Evolutionary conservation across 306 rosid species (phyloP).

Genomic region (Adenanthera pavonina): DNA sequence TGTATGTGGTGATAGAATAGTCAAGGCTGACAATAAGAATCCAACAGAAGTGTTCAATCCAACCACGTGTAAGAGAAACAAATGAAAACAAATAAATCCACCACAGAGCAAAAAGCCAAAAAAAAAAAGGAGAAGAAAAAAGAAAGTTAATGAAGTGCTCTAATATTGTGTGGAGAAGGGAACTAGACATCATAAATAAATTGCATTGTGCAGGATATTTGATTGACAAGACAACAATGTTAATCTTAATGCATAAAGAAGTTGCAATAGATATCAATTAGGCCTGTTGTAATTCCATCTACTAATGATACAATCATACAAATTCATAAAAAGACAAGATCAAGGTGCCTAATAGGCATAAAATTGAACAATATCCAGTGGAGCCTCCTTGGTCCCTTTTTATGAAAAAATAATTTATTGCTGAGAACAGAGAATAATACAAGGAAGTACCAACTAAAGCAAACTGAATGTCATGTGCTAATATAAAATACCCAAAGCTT

Average conservation of each 20-base stretch:
- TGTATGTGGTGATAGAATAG: constrained; percentile 25
- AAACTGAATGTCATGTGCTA: constrained; percentile 26
- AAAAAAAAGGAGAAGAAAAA: not conserved
- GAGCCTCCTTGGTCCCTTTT: not conserved
- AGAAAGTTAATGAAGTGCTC: not conserved
- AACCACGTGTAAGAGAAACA: constrained; percentile 25
- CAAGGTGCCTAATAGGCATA: not conserved
- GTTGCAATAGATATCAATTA: constrained; percentile 5
- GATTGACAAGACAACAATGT: constrained; percentile 1
- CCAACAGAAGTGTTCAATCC: constrained; percentile 32
- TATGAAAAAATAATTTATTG: not conserved
- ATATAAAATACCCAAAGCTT: not conserved
- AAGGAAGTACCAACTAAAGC: not conserved
- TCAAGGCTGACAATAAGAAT: constrained; percentile 23
- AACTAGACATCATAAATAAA: not conserved
- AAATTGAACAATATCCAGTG: not conserved
- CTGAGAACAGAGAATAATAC: not conserved
- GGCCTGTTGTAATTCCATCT: constrained; percentile 8
- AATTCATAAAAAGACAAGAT: constrained; percentile 22
- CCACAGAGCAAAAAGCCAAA: not conserved
- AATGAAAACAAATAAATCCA: constrained; percentile 1
- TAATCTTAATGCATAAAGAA: constrained; percentile 12
- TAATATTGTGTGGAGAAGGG: constrained; percentile 23
- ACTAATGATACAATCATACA: constrained; percentile 11
- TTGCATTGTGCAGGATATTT: constrained; percentile 10